Evolutionary conservation across 2,329 filamentous ascomycete species (phyloP).

Genomic region (Verticillium nonalfalfae): DNA sequence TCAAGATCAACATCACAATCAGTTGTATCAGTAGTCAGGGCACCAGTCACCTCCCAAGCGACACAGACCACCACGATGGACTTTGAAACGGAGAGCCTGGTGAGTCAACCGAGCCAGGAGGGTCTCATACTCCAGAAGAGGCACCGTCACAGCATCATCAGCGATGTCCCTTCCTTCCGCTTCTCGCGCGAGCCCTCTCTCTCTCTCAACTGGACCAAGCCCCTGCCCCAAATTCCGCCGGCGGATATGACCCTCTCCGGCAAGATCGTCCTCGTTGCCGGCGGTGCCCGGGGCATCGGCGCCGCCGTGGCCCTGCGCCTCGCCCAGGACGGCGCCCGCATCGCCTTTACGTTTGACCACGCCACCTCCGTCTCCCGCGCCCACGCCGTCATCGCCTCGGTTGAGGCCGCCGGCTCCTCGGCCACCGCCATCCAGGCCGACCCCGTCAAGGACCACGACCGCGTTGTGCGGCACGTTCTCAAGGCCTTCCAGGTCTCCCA

Average conservation of each 20-base stretch:
- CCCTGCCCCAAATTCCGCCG: conserved; percentile 11
- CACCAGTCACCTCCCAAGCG: not conserved
- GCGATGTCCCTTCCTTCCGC: not conserved
- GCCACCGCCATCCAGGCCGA: conserved; percentile 14
- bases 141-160: not conserved
- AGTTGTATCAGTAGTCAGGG: not conserved
- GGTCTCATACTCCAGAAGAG: not conserved
- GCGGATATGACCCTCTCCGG: conserved; percentile 11
- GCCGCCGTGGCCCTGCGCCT: conserved; percentile 52
- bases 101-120: not conserved
- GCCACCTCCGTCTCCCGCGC: conserved; percentile 12
- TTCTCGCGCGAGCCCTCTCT: conserved; percentile 5
- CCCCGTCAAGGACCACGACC: conserved; percentile 12
- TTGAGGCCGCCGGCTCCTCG: conserved; percentile 14
- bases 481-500: conserved; percentile 13
- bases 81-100: not conserved
- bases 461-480: conserved; percentile 11
- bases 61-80: not conserved
- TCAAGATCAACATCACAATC: no score
- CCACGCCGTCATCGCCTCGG: conserved; percentile 13
- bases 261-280: conserved; percentile 15
- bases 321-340: conserved; percentile 46
- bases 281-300: conserved; percentile 49
- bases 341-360: conserved; percentile 12
- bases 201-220: conserved; percentile 12